phyloP scores from a whole-genome alignment of 1,139 yeast genomes.

The Nakaseomyces bracarensis region DNA sequence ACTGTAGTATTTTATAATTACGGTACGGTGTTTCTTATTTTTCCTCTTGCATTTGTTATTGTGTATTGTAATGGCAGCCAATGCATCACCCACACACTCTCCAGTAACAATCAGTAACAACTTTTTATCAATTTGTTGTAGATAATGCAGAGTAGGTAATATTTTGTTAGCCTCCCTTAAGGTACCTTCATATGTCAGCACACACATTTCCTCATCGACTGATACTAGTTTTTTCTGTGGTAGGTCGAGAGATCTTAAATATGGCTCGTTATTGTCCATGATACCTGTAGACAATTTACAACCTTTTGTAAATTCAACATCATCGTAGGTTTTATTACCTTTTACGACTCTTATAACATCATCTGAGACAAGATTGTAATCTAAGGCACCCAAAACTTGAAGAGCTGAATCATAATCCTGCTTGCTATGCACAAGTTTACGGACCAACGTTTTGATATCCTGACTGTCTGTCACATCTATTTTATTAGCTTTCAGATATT shows the following conservation, averaged over 20 bases:
- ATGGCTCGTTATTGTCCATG: constrained; percentile 24
- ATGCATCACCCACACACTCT: constrained; percentile 28
- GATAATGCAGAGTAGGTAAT: constrained; percentile 25
- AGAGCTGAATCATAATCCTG: constrained; percentile 16
- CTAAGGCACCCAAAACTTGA: constrained; percentile 18
- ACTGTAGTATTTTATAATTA: constrained; percentile 22
- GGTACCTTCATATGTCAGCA: constrained; percentile 26
- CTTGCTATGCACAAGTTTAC: constrained; percentile 11
- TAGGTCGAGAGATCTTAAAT: constrained; percentile 24
- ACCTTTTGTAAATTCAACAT: constrained; percentile 27
- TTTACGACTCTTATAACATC: constrained; percentile 27
- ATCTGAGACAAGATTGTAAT: constrained; percentile 24
- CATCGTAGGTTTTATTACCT: constrained; percentile 24
- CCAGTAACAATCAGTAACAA: constrained; percentile 25
- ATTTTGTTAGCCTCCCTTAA: constrained; percentile 24
- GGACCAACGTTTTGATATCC: constrained; percentile 20
- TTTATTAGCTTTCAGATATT: constrained; percentile 15
- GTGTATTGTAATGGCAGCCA: constrained; percentile 26
- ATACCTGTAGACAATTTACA: constrained; percentile 27
- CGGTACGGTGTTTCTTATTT: constrained; percentile 15
- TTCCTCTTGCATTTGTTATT: constrained; percentile 28
- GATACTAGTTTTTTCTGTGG: constrained; percentile 24
- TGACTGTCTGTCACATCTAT: constrained; percentile 12
- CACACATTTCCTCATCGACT: constrained; percentile 20
- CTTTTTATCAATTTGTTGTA: constrained; percentile 20